These are phyloP conservation scores for Plasmodium inui DNA, from an alignment of 169 alveolate species.

Conservation along the genomic window DNA sequence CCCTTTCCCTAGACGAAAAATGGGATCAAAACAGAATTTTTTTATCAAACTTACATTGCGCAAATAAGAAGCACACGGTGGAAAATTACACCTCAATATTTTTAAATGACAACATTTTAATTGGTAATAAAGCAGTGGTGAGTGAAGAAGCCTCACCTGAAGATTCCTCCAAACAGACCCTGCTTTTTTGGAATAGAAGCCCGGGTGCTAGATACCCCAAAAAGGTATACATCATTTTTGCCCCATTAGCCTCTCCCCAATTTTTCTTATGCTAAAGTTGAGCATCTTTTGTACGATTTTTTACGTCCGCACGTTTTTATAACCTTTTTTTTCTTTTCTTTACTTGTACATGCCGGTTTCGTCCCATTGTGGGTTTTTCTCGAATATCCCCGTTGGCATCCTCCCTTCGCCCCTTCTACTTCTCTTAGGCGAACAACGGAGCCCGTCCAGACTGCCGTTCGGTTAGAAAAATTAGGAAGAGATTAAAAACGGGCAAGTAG, in stretches of 20 bases:
- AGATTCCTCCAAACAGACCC: neutral
- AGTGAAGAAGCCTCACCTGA: neutral
- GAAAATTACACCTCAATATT: conserved; percentile 11
- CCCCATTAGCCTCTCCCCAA: neutral
- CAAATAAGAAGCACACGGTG: neutral
- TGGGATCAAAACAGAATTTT: neutral
- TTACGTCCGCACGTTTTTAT: neutral
- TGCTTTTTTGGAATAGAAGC: conserved; percentile 72
- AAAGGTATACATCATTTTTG: conserved; percentile 30
- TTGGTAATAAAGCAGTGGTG: conserved; percentile 5
- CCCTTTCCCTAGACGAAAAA: neutral
- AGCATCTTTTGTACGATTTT: neutral
- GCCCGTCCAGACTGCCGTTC: conserved; percentile 78
- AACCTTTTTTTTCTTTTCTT: neutral
- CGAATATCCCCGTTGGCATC: neutral
- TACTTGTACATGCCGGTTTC: neutral
- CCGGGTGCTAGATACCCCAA: conserved; percentile 77
- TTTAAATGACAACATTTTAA: conserved; percentile 21
- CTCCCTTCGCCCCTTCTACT: neutral
- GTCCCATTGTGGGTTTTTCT: neutral
- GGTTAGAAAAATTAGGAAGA: conserved; percentile 69
- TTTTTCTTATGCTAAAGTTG: neutral
- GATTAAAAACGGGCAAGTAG: conserved; percentile 72
- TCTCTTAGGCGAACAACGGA: conserved; percentile 70
- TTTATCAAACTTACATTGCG: neutral